These are phyloP conservation scores for Cryptococcus maquisensis DNA, from an alignment of 1,284 basidiomycete genomes.

Conservation along the genomic window DNA sequence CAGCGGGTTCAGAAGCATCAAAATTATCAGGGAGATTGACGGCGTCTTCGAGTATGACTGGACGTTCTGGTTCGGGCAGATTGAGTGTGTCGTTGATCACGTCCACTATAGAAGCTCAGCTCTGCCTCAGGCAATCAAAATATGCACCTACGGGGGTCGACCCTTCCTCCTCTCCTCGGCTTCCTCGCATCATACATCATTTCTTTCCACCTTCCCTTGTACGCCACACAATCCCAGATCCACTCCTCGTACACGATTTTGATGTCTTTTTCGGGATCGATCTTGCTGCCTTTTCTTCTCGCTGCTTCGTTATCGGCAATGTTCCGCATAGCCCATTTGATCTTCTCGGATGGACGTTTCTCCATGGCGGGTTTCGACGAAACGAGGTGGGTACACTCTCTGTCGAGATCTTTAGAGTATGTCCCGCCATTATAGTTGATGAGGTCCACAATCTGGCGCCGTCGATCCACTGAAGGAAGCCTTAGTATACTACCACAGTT, in stretches of 20 bases:
- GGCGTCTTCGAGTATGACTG: neutral
- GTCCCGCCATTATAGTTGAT: slow-evolving; percentile 36
- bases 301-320: slow-evolving; percentile 25
- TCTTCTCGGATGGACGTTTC: slow-evolving; percentile 35
- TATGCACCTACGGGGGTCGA: slow-evolving; percentile 21
- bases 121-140: neutral
- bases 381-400: slow-evolving; percentile 44
- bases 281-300: slow-evolving; percentile 27
- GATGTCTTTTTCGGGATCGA: slow-evolving; percentile 23
- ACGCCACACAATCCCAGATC: slow-evolving; percentile 49
- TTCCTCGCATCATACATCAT: slow-evolving; percentile 43
- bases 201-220: slow-evolving; percentile 42
- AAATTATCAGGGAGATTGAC: neutral
- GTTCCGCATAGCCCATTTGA: slow-evolving; percentile 42
- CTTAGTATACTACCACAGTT: neutral
- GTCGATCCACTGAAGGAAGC: slow-evolving; percentile 28
- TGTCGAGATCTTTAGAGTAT: slow-evolving; percentile 45
- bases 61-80: neutral
- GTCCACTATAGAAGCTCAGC: slow-evolving; percentile 8
- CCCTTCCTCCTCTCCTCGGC: slow-evolving; percentile 22
- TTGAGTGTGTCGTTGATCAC: slow-evolving; percentile 27
- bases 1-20: slow-evolving; percentile 28
- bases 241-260: slow-evolving; percentile 46
- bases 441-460: slow-evolving; percentile 35
- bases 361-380: slow-evolving; percentile 35